Percentiles rank a stretch among this genome's conserved stretches.
These are phyloP conservation scores for Ascochyta clinopodiicola DNA, from an alignment of 2,329 filamentous ascomycete species.

Conservation along the genomic window DNA sequence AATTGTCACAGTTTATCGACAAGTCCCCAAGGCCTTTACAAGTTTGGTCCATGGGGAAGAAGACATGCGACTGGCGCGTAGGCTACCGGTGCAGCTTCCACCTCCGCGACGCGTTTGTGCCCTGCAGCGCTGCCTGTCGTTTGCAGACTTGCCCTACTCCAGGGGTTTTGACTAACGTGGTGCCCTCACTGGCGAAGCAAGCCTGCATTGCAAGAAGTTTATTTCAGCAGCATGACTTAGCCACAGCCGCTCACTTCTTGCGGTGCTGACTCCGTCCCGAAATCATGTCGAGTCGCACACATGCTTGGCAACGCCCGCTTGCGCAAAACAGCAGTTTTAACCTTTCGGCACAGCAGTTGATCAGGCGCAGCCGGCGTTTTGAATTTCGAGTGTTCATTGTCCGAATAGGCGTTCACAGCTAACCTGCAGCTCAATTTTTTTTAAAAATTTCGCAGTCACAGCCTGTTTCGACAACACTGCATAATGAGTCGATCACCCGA, in stretches of 20 bases:
- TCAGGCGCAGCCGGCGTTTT: background rate
- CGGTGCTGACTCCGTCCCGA: background rate
- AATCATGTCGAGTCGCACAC: slow-evolving; percentile 1
- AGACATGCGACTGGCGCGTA: too few species aligned
- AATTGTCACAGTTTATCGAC: background rate
- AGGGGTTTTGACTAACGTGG: background rate
- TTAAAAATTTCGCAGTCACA: background rate
- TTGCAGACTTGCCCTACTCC: background rate
- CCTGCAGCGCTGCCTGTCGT: slow-evolving; percentile 4
- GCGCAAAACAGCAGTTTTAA: background rate
- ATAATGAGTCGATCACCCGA: background rate
- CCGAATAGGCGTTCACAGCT: background rate
- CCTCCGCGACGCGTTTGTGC: slow-evolving; percentile 2
- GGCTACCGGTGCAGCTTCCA: background rate
- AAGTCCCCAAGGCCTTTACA: background rate
- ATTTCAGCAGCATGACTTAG: background rate
- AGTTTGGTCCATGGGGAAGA: background rate
- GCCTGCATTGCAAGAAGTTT: slow-evolving; percentile 4
- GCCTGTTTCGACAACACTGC: background rate
- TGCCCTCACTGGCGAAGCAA: background rate
- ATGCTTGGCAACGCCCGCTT: slow-evolving; percentile 14
- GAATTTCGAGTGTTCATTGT: background rate
- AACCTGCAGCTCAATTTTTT: too few species aligned
- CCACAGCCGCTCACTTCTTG: background rate
- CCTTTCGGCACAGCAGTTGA: background rate